These are phyloP conservation scores for Colletotrichum eleusines DNA, from an alignment of 2,329 filamentous ascomycete species.

Conservation along the genomic window DNA sequence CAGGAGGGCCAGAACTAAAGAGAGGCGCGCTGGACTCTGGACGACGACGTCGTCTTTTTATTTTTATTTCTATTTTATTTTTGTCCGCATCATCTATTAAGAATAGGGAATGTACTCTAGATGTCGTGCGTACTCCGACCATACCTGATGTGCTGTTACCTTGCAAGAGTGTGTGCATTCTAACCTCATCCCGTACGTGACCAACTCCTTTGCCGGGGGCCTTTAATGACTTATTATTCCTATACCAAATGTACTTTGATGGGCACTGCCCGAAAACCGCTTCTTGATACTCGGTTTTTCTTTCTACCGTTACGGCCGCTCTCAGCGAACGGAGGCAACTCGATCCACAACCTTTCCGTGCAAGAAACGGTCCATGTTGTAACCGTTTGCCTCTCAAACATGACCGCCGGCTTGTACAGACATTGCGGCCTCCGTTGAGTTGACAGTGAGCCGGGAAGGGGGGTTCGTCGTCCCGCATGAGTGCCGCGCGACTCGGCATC, in stretches of 20 bases:
- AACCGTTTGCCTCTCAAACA: background rate
- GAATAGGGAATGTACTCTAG: background rate
- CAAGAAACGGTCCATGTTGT: background rate
- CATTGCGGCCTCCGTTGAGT: background rate
- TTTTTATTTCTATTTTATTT: background rate
- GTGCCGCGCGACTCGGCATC: background rate
- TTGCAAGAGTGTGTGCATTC: background rate
- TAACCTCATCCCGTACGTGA: background rate
- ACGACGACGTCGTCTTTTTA: too few relatives aligned
- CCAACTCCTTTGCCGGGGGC: background rate
- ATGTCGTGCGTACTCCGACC: background rate
- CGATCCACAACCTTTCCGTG: background rate
- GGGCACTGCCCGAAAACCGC: too few relatives aligned
- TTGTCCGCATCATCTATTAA: background rate
- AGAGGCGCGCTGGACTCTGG: background rate
- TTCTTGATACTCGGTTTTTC: background rate
- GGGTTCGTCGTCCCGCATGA: background rate
- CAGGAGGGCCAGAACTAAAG: constrained; percentile 50
- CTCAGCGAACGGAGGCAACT: too few relatives aligned
- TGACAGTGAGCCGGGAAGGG: background rate
- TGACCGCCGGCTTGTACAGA: background rate
- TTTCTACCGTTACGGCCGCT: too few relatives aligned
- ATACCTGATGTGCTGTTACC: background rate
- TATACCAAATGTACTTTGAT: background rate
- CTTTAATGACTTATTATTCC: background rate